Evolutionary conservation across 2,329 filamentous ascomycete species (phyloP), one percentile per base, ranked within the genome.

Genomic region (Hypomyces perniciosus): DNA sequence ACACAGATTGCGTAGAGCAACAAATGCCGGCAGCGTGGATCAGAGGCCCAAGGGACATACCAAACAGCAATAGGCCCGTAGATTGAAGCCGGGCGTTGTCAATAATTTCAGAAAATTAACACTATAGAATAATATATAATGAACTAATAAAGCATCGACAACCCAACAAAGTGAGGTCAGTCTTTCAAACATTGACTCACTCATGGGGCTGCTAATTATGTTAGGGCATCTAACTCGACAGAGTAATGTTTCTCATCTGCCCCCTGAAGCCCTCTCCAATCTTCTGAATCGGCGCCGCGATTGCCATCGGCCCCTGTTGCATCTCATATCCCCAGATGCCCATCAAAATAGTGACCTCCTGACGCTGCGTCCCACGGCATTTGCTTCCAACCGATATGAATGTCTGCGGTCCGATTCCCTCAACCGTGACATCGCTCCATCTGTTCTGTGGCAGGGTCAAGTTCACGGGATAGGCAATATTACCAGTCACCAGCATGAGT

Each of bases 361-460:
- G 30, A 3, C 51, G 48, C 26, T 53, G 48, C 12, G 29, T 27
- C 29, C 9, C 13, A 4, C 28, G 26, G 20, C 41, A 12, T 9
- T 44, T 44, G 20, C 41, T 13, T 7, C 46, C 43, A 5, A 51
- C 39, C 1, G 51, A 51, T 9, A 53, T 51, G 6, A 53, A 53
- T 1, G 51, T 53, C 28, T 47, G 51, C 5, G 42, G 47, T 0
- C 51, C 51, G n/a, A 50, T 50, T 0, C 41, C 51, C n/a, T 53
- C 47, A 1, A 53, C 43, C 8, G 43, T 56, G 5, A 56, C 52
- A 10, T 56, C 49, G 31, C 48, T 54, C 54, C 54, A 56, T 9
- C 42, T 38, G 34, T 48, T 30, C n/a, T 42, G n/a, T 5, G 54
- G 52, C 39, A 56, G 20, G 1, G 52, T 54, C 6, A 52, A 9